phyloP scores from a whole-genome alignment of 345 rosid species.

The Pistacia vera region DNA sequence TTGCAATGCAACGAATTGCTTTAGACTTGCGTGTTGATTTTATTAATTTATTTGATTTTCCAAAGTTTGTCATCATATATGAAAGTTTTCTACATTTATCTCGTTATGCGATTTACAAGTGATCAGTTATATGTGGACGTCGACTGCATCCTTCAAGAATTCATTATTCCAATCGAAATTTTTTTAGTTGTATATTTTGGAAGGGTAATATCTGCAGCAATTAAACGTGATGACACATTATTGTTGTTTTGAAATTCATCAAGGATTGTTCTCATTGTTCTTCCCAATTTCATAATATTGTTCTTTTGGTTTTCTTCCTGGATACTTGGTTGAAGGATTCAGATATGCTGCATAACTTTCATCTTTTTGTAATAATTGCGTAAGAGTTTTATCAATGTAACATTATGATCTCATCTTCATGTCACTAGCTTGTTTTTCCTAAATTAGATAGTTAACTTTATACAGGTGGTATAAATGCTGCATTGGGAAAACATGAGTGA shows the following conservation, averaged over 20 bases:
- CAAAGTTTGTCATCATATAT: neutral
- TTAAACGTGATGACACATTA: neutral
- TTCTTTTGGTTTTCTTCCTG: neutral
- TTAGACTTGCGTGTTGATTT: neutral
- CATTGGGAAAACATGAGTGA: conserved; percentile 95
- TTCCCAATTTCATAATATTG: neutral
- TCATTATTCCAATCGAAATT: neutral
- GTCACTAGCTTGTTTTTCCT: conserved; percentile 6
- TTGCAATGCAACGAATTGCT: no score
- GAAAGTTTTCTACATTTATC: no score
- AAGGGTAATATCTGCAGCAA: neutral
- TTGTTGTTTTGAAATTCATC: neutral
- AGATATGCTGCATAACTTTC: neutral
- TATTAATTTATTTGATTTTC: neutral
- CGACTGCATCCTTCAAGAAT: neutral
- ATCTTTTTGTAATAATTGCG: neutral
- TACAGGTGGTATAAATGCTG: conserved; percentile 98
- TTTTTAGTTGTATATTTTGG: conserved; percentile 4
- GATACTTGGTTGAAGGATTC: neutral
- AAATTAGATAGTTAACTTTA: conserved; percentile 14
- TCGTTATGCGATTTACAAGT: neutral
- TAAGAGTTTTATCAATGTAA: neutral
- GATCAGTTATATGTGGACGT: neutral
- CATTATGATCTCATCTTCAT: neutral
- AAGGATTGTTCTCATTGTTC: neutral